Evolutionary conservation across 345 rosid species (phyloP).

Genomic region (Pelargonium nanum): DNA sequence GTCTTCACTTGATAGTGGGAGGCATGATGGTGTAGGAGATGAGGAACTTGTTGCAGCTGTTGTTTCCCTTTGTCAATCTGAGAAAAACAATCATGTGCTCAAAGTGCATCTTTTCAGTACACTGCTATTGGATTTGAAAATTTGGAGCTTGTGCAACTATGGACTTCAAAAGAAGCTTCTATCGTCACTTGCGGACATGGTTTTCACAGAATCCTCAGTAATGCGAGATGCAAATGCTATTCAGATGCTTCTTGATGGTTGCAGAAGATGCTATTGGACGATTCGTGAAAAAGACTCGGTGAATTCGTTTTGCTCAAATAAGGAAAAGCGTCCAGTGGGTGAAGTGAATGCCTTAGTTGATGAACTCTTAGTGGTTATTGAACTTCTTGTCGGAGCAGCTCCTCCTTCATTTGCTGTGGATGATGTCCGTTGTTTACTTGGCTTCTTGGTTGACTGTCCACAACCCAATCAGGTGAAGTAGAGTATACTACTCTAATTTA

Average conservation of each 20-base stretch:
- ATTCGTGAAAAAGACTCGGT: slow-evolving; percentile 73
- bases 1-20: slow-evolving; percentile 51
- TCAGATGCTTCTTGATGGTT: slow-evolving; percentile 97
- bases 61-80: slow-evolving; percentile 84
- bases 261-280: slow-evolving; percentile 98
- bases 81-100: slow-evolving; percentile 69
- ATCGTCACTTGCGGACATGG: slow-evolving; percentile 97
- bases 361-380: slow-evolving; percentile 93
- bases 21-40: slow-evolving; percentile 60
- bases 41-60: slow-evolving; percentile 99
- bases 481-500: background rate
- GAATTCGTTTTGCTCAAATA: slow-evolving; percentile 45
- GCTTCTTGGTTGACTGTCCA: slow-evolving; percentile 92
- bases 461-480: slow-evolving; percentile 83
- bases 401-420: slow-evolving; percentile 64
- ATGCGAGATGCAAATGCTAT: slow-evolving; percentile 97
- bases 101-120: slow-evolving; percentile 92
- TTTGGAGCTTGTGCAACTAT: slow-evolving; percentile 96
- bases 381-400: slow-evolving; percentile 90
- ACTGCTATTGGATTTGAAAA: slow-evolving; percentile 75
- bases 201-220: slow-evolving; percentile 84
- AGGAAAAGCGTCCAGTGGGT: slow-evolving; percentile 65
- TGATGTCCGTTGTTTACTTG: slow-evolving; percentile 78
- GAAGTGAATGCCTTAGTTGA: slow-evolving; percentile 96
- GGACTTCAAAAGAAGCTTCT: slow-evolving; percentile 94